A percentile compares a stretch with the other conserved stretches of the same genome.
phyloP scores from a whole-genome alignment of 352 stramenopile species.

The Pilasporangium apinafurcum region DNA sequence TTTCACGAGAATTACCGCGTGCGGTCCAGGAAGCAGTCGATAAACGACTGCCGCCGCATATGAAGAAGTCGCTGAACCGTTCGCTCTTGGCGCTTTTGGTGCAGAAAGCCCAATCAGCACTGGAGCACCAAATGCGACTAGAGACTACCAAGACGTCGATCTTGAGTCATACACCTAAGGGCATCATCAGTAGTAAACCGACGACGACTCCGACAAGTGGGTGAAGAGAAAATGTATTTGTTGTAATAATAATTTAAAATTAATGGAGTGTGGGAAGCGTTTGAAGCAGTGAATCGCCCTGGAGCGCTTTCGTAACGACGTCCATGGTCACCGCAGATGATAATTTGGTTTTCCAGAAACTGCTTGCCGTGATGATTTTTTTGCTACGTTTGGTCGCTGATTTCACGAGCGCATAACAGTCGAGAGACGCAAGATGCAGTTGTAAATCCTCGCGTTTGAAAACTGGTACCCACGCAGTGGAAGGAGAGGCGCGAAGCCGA shows the following conservation, averaged over 20 bases:
- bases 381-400: constrained; percentile 5
- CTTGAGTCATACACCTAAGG: too few species aligned
- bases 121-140: constrained; percentile 67
- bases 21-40: constrained; percentile 64
- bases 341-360: constrained; percentile 43
- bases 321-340: constrained; percentile 44
- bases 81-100: constrained; percentile 70
- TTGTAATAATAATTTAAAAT: too few species aligned
- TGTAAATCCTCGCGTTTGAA: constrained; percentile 59
- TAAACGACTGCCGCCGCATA: constrained; percentile 40
- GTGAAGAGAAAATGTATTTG: too few species aligned
- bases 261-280: constrained; percentile 10
- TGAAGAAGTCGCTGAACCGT: constrained; percentile 62
- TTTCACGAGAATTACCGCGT: constrained; percentile 70
- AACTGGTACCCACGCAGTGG: constrained; percentile 48
- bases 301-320: constrained; percentile 26
- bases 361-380: neutral
- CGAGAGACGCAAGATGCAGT: constrained; percentile 50
- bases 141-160: constrained; percentile 25
- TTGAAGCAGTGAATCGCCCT: constrained; percentile 41
- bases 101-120: constrained; percentile 65
- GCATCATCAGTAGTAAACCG: too few species aligned
- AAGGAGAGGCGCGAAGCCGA: constrained; percentile 18
- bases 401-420: constrained; percentile 67
- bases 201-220: too few species aligned